Base-by-base conservation (phyloP, 106 monocot species). In the Allium fistulosum region DNA sequence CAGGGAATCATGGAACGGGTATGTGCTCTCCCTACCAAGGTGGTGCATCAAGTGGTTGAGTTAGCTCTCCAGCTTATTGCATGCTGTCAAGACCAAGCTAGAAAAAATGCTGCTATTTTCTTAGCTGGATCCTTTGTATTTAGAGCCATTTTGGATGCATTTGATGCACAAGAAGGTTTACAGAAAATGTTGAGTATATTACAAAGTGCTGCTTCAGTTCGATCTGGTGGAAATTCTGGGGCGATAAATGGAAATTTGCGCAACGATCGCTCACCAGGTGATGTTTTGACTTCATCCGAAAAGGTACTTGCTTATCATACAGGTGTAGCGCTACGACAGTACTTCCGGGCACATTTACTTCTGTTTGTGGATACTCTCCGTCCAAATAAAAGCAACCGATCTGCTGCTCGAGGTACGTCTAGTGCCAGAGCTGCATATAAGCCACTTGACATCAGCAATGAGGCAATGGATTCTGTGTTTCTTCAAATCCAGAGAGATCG, bases 1-100 rank as follows among this genome's bases (percentile, higher is more conserved):
- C 78, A 97, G 92, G 88, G 82, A 45, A 84, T 87, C 58, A 97
- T 97, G 97, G 97, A 97, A 73, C 86, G 97, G 46, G 92, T 97
- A 47, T 97, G 92, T 72, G 89, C 97, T 18, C 82, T 97, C 65
- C 74, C 92, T 15, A 74, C 86, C 66, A 84, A 77, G 50, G 72
- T 80, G 61, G 87, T 92, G 47, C 37, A 84, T 61, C 77, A 85
- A 57, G 72, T 92, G 65, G 89, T 92, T 67, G 88, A 89, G 72
- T 77, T 97, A 28, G 89, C 92, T 6, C 86, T 97, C 70, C 86
- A 97, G 67, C 92, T 97, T 66, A 78, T 97, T 28, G 87, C 84
- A 51, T 92, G 97, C 57, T 55, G 80, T 69, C 89, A 84, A 73
- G 97, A 97, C 77, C 84, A 80, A 75, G 97, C 97, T 48, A 92